These are phyloP conservation scores for Pythium rhizo-oryzae DNA, from an alignment of 352 stramenopile genomes.

Conservation along the genomic window DNA sequence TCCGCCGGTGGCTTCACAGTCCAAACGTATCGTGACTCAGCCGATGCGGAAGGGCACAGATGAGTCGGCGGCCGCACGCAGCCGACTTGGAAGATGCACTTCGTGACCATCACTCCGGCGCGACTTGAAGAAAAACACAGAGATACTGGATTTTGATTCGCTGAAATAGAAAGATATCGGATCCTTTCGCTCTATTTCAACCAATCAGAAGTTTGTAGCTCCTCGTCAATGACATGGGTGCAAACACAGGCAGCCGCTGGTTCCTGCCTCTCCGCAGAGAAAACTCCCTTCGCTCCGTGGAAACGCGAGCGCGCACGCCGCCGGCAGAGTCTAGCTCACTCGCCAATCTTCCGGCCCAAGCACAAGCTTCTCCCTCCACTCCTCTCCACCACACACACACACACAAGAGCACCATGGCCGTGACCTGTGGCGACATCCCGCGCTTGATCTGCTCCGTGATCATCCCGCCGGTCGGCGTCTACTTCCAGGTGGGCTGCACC, in stretches of 20 bases:
- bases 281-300: not conserved
- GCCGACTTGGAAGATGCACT: slow-evolving; percentile 6
- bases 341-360: slow-evolving; percentile 7
- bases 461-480: slow-evolving; percentile 59
- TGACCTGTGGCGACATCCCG: slow-evolving; percentile 73
- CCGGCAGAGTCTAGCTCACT: too few species aligned
- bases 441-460: slow-evolving; percentile 72
- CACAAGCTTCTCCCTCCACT: not conserved
- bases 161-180: not conserved
- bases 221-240: not conserved
- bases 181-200: slow-evolving; percentile 7
- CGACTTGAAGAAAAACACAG: not conserved
- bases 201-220: slow-evolving; percentile 4
- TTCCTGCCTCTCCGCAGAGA: too few species aligned
- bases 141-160: slow-evolving; percentile 3
- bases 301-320: too few species aligned
- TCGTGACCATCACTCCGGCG: not conserved
- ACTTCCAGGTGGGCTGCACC: slow-evolving; percentile 64
- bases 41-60: too few species aligned
- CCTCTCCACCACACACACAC: not conserved
- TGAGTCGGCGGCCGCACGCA: not conserved
- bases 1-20: too few species aligned
- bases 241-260: too few species aligned
- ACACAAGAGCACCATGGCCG: slow-evolving; percentile 36
- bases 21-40: too few species aligned